Conservation (phyloP, 768 basidiomycete species). For the Filobasidium floriforme region DNA sequence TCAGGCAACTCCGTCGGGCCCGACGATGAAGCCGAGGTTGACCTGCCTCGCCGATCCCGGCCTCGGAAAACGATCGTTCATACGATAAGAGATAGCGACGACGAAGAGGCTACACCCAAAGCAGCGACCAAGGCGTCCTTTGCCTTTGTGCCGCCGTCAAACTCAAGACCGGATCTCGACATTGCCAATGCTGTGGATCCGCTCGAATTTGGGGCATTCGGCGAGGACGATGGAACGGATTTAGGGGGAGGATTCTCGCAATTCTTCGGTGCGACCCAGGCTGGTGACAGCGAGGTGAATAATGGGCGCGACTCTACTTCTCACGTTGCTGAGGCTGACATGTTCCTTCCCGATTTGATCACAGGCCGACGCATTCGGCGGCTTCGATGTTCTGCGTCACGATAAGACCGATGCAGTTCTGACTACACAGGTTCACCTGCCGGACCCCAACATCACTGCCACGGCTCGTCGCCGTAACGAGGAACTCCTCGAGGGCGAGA, state of each 20-base stretch:
- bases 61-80: too few relatives aligned
- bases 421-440: not conserved
- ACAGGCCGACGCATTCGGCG: not conserved
- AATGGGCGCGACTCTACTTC: not conserved
- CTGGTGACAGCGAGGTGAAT: not conserved
- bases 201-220: not conserved
- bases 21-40: not conserved
- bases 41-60: not conserved
- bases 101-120: constrained; percentile 4
- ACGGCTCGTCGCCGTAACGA: not conserved
- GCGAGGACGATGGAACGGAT: not conserved
- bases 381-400: not conserved
- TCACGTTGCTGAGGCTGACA: not conserved
- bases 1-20: not conserved
- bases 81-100: not conserved
- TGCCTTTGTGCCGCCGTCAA: not conserved
- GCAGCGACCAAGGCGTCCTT: not conserved
- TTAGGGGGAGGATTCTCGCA: constrained; percentile 2
- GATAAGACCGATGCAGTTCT: not conserved
- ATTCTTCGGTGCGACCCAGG: constrained; percentile 6
- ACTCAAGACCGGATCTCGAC: not conserved
- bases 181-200: not conserved
- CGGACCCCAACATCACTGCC: not conserved
- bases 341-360: not conserved
- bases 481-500: not conserved